Evolutionary conservation across 2,329 filamentous ascomycete species (phyloP), one percentile per base, ranked within the genome.

Genomic region (Chaetothyriales sp.): DNA sequence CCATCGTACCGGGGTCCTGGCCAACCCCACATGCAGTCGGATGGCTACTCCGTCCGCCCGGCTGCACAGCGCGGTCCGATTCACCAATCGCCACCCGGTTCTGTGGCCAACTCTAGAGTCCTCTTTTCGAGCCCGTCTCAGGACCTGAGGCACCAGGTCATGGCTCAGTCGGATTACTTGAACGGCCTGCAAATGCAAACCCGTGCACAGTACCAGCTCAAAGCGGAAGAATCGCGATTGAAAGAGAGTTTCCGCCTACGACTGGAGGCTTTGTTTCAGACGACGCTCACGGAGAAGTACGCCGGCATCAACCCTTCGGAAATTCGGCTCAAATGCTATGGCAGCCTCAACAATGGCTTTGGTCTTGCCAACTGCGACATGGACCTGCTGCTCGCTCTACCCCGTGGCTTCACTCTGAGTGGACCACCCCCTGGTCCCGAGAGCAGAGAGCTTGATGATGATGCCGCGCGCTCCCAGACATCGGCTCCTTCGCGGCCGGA

Each of bases 331-430:
- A 80, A 80, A 60, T 87, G 83, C 61, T 94, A 92, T 63, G 89
- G 88, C 4, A 94, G 88, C 64, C 73, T 94, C 46, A 78, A 80
- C 18, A 89, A 88, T 10, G 89, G 89, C 0, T 94, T 94, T 67
- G 89, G 86, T 2, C 88, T 86, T 9, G 85, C 85, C 61, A 80
- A 81, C n/a, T 90, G 89, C 1, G 89, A 95, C 62, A 88, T 95
- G 83, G 89, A 95, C 66, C 77, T 95, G 28, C 85, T 83, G 7
- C 76, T 94, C 33, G 71, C 92, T 4, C 83, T 85, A 1, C 78
- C 78, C 2, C 68, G 75, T 5, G 28, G 29, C 9, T 18, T 47
- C 46, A 29, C 22, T 18, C 28, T 47, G 20, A 40, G 33, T 13
- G 33, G 33, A 5, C 33, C 10, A 5, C 33, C 10, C 9, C 33